Evolutionary conservation across 2,329 filamentous ascomycete genomes (phyloP).

Genomic region (Aspergillus terreus): DNA sequence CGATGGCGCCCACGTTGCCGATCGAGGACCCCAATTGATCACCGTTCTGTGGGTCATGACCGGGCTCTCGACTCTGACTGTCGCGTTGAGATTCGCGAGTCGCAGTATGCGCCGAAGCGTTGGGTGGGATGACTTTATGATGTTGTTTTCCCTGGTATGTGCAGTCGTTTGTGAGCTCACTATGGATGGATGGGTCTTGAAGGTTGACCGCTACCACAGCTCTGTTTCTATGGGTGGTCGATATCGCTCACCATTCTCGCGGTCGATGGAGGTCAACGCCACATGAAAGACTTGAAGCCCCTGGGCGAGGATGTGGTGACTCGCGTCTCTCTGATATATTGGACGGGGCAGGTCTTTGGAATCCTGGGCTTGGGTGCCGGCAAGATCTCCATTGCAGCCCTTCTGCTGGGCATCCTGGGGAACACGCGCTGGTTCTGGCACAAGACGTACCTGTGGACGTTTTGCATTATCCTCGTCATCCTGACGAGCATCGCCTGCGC

Average conservation of each 20-base stretch:
- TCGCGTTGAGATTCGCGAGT: neutral
- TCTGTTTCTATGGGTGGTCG: neutral
- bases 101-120: neutral
- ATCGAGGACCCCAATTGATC: neutral
- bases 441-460: neutral
- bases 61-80: neutral
- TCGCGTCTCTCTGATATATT: neutral
- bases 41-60: neutral
- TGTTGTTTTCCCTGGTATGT: neutral
- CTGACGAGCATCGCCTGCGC: neutral
- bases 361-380: neutral
- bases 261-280: neutral
- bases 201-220: neutral
- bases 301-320: neutral
- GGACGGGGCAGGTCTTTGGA: neutral
- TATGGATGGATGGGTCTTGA: neutral
- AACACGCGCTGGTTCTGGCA: neutral
- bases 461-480: neutral
- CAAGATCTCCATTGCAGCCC: neutral
- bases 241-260: neutral
- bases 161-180: neutral
- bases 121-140: constrained; percentile 1
- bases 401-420: neutral
- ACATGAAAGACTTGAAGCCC: neutral
- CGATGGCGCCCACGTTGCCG: neutral